Conservation (phyloP, 768 basidiomycete species). For the Suillus luteus region DNA sequence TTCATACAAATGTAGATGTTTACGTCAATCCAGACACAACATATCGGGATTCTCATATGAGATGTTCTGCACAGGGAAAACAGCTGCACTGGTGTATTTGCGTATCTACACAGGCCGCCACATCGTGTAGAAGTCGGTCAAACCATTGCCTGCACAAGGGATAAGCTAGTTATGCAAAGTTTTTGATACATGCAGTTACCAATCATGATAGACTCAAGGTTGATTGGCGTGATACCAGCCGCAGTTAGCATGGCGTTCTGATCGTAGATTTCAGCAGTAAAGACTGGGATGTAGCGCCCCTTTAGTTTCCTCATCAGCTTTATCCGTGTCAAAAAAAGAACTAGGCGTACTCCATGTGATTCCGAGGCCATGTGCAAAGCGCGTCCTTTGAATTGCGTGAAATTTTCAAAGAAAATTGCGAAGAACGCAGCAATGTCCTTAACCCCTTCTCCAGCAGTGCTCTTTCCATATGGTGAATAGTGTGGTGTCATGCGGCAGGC, state of each 20-base stretch:
- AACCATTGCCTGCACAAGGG: slow-evolving; percentile 43
- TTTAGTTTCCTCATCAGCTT: slow-evolving; percentile 18
- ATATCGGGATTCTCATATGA: slow-evolving; percentile 27
- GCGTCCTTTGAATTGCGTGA: slow-evolving; percentile 67
- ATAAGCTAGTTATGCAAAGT: background rate
- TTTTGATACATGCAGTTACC: slow-evolving; percentile 32
- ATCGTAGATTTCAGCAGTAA: slow-evolving; percentile 50
- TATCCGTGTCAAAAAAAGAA: background rate
- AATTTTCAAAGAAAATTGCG: slow-evolving; percentile 73
- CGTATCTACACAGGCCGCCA: slow-evolving; percentile 50
- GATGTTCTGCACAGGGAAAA: slow-evolving; percentile 49
- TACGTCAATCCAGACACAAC: slow-evolving; percentile 12
- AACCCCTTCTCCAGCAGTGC: slow-evolving; percentile 66
- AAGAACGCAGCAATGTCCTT: slow-evolving; percentile 72
- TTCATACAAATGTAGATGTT: slow-evolving; percentile 45
- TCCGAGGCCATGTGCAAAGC: slow-evolving; percentile 61
- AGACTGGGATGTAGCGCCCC: slow-evolving; percentile 55
- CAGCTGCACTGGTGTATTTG: slow-evolving; percentile 52
- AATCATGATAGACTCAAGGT: slow-evolving; percentile 52
- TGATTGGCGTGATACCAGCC: slow-evolving; percentile 52
- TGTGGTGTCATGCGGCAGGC: slow-evolving; percentile 8
- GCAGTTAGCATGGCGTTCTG: slow-evolving; percentile 42
- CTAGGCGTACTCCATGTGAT: slow-evolving; percentile 49
- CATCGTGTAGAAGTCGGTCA: slow-evolving; percentile 42
- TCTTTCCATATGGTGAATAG: slow-evolving; percentile 33